Evolutionary conservation across 352 stramenopile genomes (phyloP), one percentile per base, ranked within the genome.

Genomic region (Achlya hypogyna): DNA sequence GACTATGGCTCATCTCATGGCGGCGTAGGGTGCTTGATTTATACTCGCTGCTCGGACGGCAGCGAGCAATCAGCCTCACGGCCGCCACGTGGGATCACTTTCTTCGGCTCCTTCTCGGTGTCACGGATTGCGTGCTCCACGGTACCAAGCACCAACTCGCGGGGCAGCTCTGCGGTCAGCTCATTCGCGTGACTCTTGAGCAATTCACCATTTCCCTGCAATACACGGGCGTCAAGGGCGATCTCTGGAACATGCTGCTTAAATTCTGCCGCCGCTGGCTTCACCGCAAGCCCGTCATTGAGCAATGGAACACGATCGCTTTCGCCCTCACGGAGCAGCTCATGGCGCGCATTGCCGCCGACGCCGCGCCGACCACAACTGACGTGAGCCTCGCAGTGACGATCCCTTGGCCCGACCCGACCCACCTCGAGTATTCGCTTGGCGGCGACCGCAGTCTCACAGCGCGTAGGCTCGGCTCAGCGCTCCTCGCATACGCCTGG

Each of bases 241-340:
- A 95, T 28, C 71, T 86, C 5, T 95, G 84, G 84, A 81, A 78
- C 45, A 56, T 95, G 38, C 54, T 95, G 59, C 84, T 92, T 53
- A 95, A 92, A 54, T 95, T 95, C 62, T 95, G 84, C 51, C 79
- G 86, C 0, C 81, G 86, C 8, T 93, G 86, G 86, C 91, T 91
- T 53, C 86, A 95, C 53, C 82, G 86, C n/a, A 74, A 78, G 8
- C 52, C 89, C n/a, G 86, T 95, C 22, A 87, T 95, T 16, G 86
- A 95, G 70, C 86, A 95, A 67, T 95, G 86, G 86, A 93, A 95
- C 53, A 74, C 75, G 6, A 75, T 83, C 16, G 88, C 82, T 28
- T 62, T 91, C 20, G 86, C 84, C 52, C 74, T 95, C 51, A 92
- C 86, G 18, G 77, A 77, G 47, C 86, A 70, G 51, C 69, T 95